Evolutionary conservation across 2,329 filamentous ascomycete species (phyloP).

Genomic region (Metarhizium sp.): DNA sequence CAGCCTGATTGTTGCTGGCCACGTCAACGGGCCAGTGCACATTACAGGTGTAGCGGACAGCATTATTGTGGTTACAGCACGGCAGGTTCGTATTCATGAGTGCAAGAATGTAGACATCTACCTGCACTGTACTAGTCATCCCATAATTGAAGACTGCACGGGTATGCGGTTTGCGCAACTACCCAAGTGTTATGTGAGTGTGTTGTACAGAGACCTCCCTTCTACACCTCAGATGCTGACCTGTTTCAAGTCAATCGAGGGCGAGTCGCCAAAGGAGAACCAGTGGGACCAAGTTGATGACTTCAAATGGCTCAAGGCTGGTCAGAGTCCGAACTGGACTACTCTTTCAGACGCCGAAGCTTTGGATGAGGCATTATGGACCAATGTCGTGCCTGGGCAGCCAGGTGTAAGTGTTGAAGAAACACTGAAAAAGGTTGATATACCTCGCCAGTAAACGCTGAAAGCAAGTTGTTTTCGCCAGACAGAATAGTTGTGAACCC

Average conservation of each 20-base stretch:
- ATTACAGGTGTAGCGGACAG: conserved; percentile 66
- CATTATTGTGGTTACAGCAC: conserved; percentile 67
- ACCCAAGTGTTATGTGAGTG: conserved; percentile 59
- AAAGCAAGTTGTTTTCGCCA: background rate
- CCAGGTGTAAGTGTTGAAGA: conserved; percentile 54
- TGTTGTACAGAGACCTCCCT: background rate
- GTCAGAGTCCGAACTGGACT: conserved; percentile 82
- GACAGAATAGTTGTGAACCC: background rate
- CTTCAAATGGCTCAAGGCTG: conserved; percentile 91
- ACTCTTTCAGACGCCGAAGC: conserved; percentile 52
- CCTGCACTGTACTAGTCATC: conserved; percentile 69
- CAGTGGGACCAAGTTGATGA: conserved; percentile 90
- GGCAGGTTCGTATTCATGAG: conserved; percentile 91
- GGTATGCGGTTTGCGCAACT: conserved; percentile 71
- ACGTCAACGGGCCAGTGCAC: conserved; percentile 72
- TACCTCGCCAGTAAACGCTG: conserved; percentile 13
- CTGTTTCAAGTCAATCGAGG: conserved; percentile 16
- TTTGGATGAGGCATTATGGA: conserved; percentile 58
- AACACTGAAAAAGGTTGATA: conserved; percentile 47
- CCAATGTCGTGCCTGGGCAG: conserved; percentile 53
- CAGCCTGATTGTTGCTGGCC: conserved; percentile 69
- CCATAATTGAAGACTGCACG: conserved; percentile 87
- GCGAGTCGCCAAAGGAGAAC: conserved; percentile 39
- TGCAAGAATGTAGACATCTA: conserved; percentile 77
- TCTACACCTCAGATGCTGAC: background rate